phyloP scores from a whole-genome alignment of 208 protist species.

The Acanthamoeba sp. region DNA sequence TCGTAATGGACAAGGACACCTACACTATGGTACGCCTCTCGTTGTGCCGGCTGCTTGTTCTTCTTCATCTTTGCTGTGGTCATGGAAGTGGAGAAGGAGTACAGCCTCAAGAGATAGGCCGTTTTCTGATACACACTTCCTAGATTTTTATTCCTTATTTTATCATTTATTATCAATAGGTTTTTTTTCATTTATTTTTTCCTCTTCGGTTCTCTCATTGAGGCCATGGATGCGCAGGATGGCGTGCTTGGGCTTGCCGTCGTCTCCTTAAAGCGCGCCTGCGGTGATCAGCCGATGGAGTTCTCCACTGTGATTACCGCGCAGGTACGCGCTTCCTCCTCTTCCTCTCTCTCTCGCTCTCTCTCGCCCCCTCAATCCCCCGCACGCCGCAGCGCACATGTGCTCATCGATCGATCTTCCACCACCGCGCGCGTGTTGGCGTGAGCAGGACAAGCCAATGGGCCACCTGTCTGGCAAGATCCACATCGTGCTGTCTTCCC shows the following conservation, averaged over 20 bases:
- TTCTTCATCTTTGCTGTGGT: background rate
- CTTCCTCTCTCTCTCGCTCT: too few relatives aligned
- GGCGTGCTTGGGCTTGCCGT: conserved; percentile 31
- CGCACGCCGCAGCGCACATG: too few relatives aligned
- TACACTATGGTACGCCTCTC: background rate
- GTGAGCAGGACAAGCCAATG: conserved; percentile 34
- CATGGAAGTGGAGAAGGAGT: conserved; percentile 9
- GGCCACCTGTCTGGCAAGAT: conserved; percentile 51
- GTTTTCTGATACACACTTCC: conserved; percentile 22
- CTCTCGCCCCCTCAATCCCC: too few relatives aligned
- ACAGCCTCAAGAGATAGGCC: background rate
- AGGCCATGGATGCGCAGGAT: background rate
- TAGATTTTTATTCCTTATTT: conserved; percentile 13
- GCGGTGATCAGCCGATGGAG: conserved; percentile 39
- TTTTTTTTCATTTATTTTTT: background rate
- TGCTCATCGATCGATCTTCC: too few relatives aligned
- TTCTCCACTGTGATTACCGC: background rate
- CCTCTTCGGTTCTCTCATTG: background rate
- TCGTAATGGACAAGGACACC: conserved; percentile 58
- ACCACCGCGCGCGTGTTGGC: too few relatives aligned
- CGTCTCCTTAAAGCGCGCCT: conserved; percentile 47
- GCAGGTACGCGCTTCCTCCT: background rate
- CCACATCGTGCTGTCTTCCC: conserved; percentile 59
- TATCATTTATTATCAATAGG: background rate
- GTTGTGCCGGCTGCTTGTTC: background rate